phyloP scores from a whole-genome alignment of 1,284 basidiomycete genomes.

The Rhodotorula sp. region DNA sequence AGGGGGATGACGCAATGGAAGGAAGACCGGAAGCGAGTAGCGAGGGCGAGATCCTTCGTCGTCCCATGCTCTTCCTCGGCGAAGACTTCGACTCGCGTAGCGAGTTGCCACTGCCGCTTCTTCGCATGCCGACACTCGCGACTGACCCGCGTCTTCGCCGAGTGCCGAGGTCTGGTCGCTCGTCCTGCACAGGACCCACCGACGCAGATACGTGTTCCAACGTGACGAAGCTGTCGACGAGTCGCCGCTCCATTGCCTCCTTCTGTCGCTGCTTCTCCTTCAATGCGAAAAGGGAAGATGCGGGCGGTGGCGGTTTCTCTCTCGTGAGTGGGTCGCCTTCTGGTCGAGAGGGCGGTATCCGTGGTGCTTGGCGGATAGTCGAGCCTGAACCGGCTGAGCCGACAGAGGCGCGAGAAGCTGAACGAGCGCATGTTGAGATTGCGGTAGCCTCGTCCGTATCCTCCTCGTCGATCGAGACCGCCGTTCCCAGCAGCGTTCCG shows the following conservation, averaged over 20 bases:
- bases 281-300: conserved; percentile 43
- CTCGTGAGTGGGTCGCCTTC: neutral
- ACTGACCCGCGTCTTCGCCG: conserved; percentile 18
- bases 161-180: neutral
- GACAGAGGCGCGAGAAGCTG: conserved; percentile 1
- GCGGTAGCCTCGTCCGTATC: neutral
- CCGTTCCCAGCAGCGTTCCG: conserved; percentile 5
- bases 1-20: neutral
- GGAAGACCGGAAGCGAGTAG: neutral
- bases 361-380: conserved; percentile 53
- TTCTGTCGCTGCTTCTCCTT: conserved; percentile 64
- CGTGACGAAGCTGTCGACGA: conserved; percentile 74
- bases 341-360: conserved; percentile 9
- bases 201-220: conserved; percentile 46
- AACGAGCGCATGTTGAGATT: neutral
- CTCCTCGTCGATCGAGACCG: neutral
- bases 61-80: neutral
- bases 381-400: conserved; percentile 20
- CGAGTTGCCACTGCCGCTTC: conserved; percentile 3
- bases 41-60: conserved; percentile 3
- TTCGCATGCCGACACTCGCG: neutral
- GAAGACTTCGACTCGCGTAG: neutral
- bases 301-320: conserved; percentile 36
- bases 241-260: conserved; percentile 64
- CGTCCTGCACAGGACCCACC: neutral